A percentile compares a stretch with the other conserved stretches of the same genome.
These are phyloP conservation scores for Verbena officinalis DNA, from an alignment of 257 asterid species.

Conservation along the genomic window DNA sequence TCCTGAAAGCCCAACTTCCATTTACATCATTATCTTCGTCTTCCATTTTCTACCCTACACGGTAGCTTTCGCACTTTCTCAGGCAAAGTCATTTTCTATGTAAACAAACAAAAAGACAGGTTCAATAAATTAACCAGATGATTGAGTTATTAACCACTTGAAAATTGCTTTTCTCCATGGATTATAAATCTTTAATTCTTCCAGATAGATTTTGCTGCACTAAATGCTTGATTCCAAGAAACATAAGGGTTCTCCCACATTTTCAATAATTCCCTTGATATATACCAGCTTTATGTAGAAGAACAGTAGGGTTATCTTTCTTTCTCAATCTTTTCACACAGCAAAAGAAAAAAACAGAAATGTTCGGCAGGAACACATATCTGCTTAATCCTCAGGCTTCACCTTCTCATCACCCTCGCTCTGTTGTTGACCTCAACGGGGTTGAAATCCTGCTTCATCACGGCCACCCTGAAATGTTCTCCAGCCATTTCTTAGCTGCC, in stretches of 20 bases:
- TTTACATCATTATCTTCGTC: slow-evolving; percentile 29
- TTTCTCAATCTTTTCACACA: not conserved
- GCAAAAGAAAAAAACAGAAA: slow-evolving; percentile 15
- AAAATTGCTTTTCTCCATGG: slow-evolving; percentile 38
- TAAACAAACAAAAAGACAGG: slow-evolving; percentile 11
- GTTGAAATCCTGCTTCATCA: slow-evolving; percentile 46
- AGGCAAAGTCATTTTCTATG: slow-evolving; percentile 34
- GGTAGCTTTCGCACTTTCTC: slow-evolving; percentile 21
- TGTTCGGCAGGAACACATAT: slow-evolving; percentile 51
- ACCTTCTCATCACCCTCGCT: slow-evolving; percentile 33
- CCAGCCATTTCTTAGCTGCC: slow-evolving; percentile 36
- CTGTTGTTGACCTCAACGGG: slow-evolving; percentile 36
- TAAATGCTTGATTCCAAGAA: slow-evolving; percentile 24
- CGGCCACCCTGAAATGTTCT: slow-evolving; percentile 34
- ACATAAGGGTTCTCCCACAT: slow-evolving; percentile 15
- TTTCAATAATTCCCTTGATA: not conserved
- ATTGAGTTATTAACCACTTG: slow-evolving; percentile 32
- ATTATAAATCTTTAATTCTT: slow-evolving; percentile 10
- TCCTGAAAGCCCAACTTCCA: slow-evolving; percentile 21
- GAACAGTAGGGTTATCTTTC: slow-evolving; percentile 27
- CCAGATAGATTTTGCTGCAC: slow-evolving; percentile 18
- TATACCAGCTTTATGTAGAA: not conserved
- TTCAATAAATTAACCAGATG: slow-evolving; percentile 22
- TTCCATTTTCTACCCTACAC: slow-evolving; percentile 23
- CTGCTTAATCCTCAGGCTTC: slow-evolving; percentile 41